Evolutionary conservation across 2,329 filamentous ascomycete species (phyloP).

Genomic region (Calonectria pteridis): DNA sequence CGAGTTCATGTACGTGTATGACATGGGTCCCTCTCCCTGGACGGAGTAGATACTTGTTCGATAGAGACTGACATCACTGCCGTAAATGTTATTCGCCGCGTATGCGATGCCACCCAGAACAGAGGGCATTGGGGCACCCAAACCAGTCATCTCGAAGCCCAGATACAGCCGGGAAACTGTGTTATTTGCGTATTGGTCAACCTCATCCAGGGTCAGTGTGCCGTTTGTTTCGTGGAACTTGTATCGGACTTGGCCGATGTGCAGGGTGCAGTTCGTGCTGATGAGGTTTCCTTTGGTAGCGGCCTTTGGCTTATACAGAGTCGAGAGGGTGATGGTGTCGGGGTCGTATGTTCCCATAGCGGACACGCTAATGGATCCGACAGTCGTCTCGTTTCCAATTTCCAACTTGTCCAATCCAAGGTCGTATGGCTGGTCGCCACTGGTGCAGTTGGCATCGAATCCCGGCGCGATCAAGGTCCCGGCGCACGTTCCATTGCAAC

Average conservation of each 20-base stretch:
- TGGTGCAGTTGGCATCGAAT: conserved; percentile 15
- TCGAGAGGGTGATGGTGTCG: background rate
- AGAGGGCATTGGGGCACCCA: background rate
- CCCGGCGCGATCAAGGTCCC: conserved; percentile 17
- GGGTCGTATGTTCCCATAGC: background rate
- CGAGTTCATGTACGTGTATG: conserved; percentile 24
- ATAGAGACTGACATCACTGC: conserved; percentile 9
- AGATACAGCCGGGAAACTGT: background rate
- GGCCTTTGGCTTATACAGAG: conserved; percentile 1
- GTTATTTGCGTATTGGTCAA: background rate
- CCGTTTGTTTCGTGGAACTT: conserved; percentile 11
- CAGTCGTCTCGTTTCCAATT: background rate
- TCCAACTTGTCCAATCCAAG: background rate
- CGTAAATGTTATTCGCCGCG: background rate
- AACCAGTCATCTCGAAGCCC: background rate
- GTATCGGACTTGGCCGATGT: conserved; percentile 13
- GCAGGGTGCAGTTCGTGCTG: conserved; percentile 17
- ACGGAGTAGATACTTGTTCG: conserved; percentile 2
- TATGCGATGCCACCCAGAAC: conserved; percentile 17
- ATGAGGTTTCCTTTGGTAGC: conserved; percentile 2
- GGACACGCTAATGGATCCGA: background rate
- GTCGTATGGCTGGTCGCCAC: background rate
- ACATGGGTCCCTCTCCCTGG: background rate
- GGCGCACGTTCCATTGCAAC: conserved; percentile 9
- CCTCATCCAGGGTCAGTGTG: background rate